phyloP scores from a whole-genome alignment of 2,329 filamentous ascomycete species.

The Amylocarpus encephaloides region DNA sequence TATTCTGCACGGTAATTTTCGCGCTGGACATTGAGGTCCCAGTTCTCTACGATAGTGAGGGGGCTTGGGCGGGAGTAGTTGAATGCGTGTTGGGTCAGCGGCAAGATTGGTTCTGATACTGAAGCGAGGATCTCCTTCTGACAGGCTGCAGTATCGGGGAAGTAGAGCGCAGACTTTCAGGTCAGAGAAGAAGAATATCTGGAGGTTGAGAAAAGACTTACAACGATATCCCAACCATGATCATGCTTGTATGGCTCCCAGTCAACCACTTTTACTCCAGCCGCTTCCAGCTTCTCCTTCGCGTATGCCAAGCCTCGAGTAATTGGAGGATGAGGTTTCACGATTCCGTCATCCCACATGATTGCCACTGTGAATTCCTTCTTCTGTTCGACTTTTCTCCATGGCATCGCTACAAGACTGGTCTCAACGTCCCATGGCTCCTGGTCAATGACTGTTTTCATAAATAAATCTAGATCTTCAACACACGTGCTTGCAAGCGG shows the following conservation, averaged over 20 bases:
- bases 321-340: slow-evolving; percentile 32
- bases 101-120: slow-evolving; percentile 12
- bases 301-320: slow-evolving; percentile 28
- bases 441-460: slow-evolving; percentile 27
- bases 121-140: slow-evolving; percentile 3
- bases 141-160: slow-evolving; percentile 5
- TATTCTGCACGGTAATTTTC: slow-evolving; percentile 11
- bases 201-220: background rate
- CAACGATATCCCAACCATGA: background rate
- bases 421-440: slow-evolving; percentile 32
- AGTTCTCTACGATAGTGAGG: slow-evolving; percentile 9
- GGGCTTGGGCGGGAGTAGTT: slow-evolving; percentile 1
- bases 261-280: slow-evolving; percentile 38
- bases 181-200: too few species aligned
- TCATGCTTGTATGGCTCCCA: slow-evolving; percentile 37
- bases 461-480: slow-evolving; percentile 30
- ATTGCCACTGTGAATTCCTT: slow-evolving; percentile 31
- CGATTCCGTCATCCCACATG: slow-evolving; percentile 30
- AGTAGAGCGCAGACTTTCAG: slow-evolving; percentile 5
- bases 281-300: slow-evolving; percentile 23
- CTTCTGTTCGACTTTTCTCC: slow-evolving; percentile 20
- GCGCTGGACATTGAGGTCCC: slow-evolving; percentile 10
- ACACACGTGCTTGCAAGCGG: slow-evolving; percentile 30
- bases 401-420: slow-evolving; percentile 32
- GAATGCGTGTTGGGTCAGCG: slow-evolving; percentile 7